phyloP scores from a whole-genome alignment of 257 asterid species.

The Nicotiana sylvestris region DNA sequence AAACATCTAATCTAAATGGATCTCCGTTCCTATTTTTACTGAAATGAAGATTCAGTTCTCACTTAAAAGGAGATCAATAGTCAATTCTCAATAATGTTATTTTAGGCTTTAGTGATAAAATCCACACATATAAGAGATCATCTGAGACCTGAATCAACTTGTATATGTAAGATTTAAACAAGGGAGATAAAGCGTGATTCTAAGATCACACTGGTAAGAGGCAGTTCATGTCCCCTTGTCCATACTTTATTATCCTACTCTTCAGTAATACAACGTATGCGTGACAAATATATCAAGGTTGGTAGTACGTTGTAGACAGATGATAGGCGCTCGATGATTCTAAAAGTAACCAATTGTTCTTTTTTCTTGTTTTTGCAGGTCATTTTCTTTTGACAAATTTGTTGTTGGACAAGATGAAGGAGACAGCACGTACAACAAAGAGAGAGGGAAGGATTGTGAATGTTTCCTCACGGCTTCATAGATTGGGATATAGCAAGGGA shows the following conservation, averaged over 20 bases:
- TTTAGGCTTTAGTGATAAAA: not conserved
- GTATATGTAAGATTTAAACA: not conserved
- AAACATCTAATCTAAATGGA: not conserved
- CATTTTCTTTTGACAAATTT: slow-evolving; percentile 76
- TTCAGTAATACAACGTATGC: not conserved
- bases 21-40: not conserved
- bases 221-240: not conserved
- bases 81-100: not conserved
- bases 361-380: slow-evolving; percentile 46
- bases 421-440: slow-evolving; percentile 46
- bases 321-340: not conserved
- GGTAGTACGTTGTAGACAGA: not conserved
- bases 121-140: not conserved
- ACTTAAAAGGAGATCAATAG: not conserved
- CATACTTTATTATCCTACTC: not conserved
- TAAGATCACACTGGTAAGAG: not conserved
- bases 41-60: not conserved
- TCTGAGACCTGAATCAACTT: not conserved
- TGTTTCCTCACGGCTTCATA: slow-evolving; percentile 69
- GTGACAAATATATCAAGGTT: not conserved
- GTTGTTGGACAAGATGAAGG: slow-evolving; percentile 77
- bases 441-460: slow-evolving; percentile 86
- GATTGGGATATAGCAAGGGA: slow-evolving; percentile 48
- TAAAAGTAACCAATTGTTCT: not conserved
- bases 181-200: not conserved